Evolutionary conservation across 2,329 filamentous ascomycete genomes (phyloP).

Genomic region (Cordyceps javanica): DNA sequence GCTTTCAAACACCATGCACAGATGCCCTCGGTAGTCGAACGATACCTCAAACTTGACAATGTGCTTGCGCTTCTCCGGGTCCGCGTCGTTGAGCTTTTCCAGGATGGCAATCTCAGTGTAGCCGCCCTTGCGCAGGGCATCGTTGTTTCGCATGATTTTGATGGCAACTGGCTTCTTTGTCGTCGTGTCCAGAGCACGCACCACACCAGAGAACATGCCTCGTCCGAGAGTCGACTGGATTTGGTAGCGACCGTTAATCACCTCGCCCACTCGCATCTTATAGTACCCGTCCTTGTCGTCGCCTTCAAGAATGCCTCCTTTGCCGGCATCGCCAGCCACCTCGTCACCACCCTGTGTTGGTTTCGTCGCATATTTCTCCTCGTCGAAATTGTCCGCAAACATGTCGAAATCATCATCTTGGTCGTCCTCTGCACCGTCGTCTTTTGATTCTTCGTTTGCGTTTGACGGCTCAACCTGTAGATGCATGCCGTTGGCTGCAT

Average conservation of each 20-base stretch:
- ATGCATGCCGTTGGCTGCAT: slow-evolving; percentile 45
- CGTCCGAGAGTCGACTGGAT: slow-evolving; percentile 82
- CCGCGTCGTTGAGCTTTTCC: slow-evolving; percentile 76
- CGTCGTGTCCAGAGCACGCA: slow-evolving; percentile 72
- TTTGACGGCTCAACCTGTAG: slow-evolving; percentile 25
- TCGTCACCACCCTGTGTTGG: slow-evolving; percentile 37
- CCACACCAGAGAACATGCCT: slow-evolving; percentile 96
- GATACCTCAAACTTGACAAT: slow-evolving; percentile 79
- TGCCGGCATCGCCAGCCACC: slow-evolving; percentile 56
- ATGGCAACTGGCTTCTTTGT: slow-evolving; percentile 78
- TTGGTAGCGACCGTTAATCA: slow-evolving; percentile 84
- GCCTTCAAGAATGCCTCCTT: slow-evolving; percentile 77
- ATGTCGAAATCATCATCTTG: slow-evolving; percentile 70
- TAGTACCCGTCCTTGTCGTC: slow-evolving; percentile 96
- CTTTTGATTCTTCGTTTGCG: slow-evolving; percentile 23
- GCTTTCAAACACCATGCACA: slow-evolving; percentile 97
- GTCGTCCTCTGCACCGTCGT: slow-evolving; percentile 31
- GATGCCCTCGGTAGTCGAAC: slow-evolving; percentile 90
- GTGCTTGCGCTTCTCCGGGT: slow-evolving; percentile 86
- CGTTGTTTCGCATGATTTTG: slow-evolving; percentile 97
- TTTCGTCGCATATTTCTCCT: slow-evolving; percentile 56
- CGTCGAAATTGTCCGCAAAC: slow-evolving; percentile 78
- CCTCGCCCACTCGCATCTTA: slow-evolving; percentile 85
- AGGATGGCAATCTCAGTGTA: slow-evolving; percentile 93
- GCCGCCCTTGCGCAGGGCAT: slow-evolving; percentile 83